These are phyloP conservation scores for Stentor roeselii DNA, from an alignment of 73 alveolate genomes.

Conservation along the genomic window DNA sequence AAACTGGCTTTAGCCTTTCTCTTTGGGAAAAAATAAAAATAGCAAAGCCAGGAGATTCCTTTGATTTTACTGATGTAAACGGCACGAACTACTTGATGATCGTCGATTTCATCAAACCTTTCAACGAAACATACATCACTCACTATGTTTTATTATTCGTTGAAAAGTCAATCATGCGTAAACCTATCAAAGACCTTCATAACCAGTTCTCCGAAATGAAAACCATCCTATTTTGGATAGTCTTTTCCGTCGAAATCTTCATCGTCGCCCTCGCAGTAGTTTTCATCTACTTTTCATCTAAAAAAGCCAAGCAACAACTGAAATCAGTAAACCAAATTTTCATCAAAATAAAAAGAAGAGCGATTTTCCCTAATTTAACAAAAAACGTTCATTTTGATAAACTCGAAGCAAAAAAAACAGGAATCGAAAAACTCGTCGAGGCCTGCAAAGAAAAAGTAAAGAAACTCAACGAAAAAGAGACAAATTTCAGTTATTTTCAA, in stretches of 20 bases:
- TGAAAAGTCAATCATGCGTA: background rate
- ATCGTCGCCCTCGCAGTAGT: background rate
- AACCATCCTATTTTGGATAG: background rate
- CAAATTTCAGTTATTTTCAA: background rate
- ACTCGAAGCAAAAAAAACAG: background rate
- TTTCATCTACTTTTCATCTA: background rate
- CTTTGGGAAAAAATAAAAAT: background rate
- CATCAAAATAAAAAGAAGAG: background rate
- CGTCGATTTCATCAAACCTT: background rate
- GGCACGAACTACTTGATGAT: slow-evolving; percentile 13
- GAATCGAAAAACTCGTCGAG: background rate
- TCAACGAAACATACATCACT: background rate
- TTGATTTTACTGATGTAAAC: background rate
- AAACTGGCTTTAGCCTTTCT: background rate
- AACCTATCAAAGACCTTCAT: background rate
- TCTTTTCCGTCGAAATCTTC: background rate
- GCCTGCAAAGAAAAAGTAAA: background rate
- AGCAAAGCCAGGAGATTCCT: background rate
- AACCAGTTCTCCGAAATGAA: background rate
- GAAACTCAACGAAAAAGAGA: background rate
- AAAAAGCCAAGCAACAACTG: background rate
- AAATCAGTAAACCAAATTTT: background rate
- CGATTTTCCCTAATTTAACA: slow-evolving; percentile 5
- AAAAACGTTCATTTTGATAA: background rate
- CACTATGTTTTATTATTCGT: background rate